Conservation (phyloP, 441 rosid species). For the Croton setiger region DNA sequence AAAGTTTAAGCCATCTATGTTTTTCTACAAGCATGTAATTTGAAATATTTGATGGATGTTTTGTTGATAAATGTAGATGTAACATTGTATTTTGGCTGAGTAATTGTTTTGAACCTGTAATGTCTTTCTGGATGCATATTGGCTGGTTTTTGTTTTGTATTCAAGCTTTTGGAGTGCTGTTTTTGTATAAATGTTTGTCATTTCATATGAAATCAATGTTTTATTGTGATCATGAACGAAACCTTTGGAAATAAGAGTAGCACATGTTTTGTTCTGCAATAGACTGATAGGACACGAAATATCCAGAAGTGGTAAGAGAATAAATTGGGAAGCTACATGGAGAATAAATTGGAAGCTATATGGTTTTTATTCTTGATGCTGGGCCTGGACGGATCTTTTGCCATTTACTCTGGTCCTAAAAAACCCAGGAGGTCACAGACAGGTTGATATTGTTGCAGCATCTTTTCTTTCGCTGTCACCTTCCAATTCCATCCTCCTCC, state of each 20-base stretch:
- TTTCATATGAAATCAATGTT: not conserved
- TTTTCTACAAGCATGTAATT: not conserved
- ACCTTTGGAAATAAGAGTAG: not conserved
- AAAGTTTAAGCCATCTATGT: not conserved
- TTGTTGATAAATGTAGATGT: not conserved
- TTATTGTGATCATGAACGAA: not conserved
- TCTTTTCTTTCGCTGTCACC: not conserved
- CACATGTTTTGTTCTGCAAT: not conserved
- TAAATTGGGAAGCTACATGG: too few relatives aligned
- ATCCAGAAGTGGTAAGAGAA: too few relatives aligned
- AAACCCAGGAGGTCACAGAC: not conserved
- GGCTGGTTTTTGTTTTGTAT: too few relatives aligned
- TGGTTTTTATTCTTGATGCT: not conserved
- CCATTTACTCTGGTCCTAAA: not conserved
- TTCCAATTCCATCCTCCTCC: not conserved
- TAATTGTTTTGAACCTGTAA: not conserved
- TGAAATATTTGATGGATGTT: not conserved
- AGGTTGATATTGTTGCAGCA: not conserved
- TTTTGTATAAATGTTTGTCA: too few relatives aligned
- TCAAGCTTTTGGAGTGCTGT: too few relatives aligned
- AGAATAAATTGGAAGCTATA: not conserved
- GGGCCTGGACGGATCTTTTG: not conserved
- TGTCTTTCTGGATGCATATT: not conserved
- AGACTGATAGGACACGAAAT: not conserved
- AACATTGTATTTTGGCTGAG: not conserved